Evolutionary conservation across 2,329 filamentous ascomycete species (phyloP), one percentile per base, ranked within the genome.

Genomic region (Pseudocercospora fuligena): DNA sequence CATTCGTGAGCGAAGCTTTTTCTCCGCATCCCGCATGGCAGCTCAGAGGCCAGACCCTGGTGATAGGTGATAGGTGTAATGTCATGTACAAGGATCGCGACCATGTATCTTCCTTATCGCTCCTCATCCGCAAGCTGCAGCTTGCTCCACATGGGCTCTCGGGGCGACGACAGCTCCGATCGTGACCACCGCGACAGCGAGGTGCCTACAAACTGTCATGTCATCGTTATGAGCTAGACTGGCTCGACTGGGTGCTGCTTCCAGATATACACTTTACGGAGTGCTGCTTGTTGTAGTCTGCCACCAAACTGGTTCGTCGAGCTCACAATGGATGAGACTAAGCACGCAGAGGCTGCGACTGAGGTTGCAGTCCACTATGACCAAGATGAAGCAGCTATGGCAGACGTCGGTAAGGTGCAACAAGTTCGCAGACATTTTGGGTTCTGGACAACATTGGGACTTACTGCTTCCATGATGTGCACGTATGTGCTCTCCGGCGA

Each of bases 381-480:
- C 23, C 61, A 67, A 27, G 67, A 68, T 51, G 65, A 65, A 57
- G 31, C 49, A 6, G 64, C 63, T 27, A 64, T 64, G 66, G 63
- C 63, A 11, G 57, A 61, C 19, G 47, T 67, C 9, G 67, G 65
- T 31, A 67, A 27, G 62, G 66, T 56, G 62, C 60, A 57, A 33
- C 57, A 23, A 65, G 46, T 31, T 40, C 61, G 63, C 46, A 60
- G 21, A 33, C 46, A 33, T 56, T 73, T 73, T 49, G 57, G 66
- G 2, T 68, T 69, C 54, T 68, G 63, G 61, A 66, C 69, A 14
- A 70, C 70, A 3, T 43, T 73, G 5, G 70, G 66, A 8, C 63
- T 72, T 31, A 70, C 69, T n/a, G 66, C 67, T 16, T 51, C 57
- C 5, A 67, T 70, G 61, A 68, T 68, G 63, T 68, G 64, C 49